Evolutionary conservation across 73 alveolate species (phyloP).

Genomic region (Paramecium caudatum): DNA sequence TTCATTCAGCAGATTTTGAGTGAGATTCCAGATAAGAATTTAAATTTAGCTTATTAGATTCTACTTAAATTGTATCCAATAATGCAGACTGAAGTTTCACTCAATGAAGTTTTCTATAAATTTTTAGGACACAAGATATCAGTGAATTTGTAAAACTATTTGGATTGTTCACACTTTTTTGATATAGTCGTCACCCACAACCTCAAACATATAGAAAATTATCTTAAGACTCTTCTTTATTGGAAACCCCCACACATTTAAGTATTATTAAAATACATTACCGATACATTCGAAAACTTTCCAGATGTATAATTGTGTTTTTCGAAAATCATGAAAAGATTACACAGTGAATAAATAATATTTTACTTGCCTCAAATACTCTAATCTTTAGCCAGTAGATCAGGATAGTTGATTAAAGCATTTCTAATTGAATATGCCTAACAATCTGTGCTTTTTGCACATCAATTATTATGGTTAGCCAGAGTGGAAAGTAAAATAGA

Average conservation of each 20-base stretch:
- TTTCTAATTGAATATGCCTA: slow-evolving; percentile 81
- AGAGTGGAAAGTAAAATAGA: slow-evolving; percentile 83
- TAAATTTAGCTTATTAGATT: slow-evolving; percentile 26
- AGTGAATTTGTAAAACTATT: not conserved
- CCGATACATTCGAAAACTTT: slow-evolving; percentile 56
- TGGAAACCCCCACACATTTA: slow-evolving; percentile 78
- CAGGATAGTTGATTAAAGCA: slow-evolving; percentile 74
- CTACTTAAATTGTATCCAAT: slow-evolving; percentile 30
- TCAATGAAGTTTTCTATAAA: slow-evolving; percentile 26
- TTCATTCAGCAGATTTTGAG: slow-evolving; percentile 1
- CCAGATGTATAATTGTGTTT: slow-evolving; percentile 72
- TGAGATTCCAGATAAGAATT: slow-evolving; percentile 63
- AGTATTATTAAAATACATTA: slow-evolving; percentile 52
- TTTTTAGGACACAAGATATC: slow-evolving; percentile 37
- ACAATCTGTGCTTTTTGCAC: slow-evolving; percentile 82
- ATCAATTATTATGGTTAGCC: slow-evolving; percentile 84
- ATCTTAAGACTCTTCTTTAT: not conserved
- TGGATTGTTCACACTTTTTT: slow-evolving; percentile 73
- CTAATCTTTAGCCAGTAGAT: slow-evolving; percentile 55
- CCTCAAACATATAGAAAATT: not conserved
- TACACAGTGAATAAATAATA: slow-evolving; percentile 68
- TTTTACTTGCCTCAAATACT: slow-evolving; percentile 67
- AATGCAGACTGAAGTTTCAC: not conserved
- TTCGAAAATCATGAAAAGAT: slow-evolving; percentile 73
- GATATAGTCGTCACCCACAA: slow-evolving; percentile 51